Evolutionary conservation across 352 stramenopile genomes (phyloP).

Genomic region (Peronospora destructor): DNA sequence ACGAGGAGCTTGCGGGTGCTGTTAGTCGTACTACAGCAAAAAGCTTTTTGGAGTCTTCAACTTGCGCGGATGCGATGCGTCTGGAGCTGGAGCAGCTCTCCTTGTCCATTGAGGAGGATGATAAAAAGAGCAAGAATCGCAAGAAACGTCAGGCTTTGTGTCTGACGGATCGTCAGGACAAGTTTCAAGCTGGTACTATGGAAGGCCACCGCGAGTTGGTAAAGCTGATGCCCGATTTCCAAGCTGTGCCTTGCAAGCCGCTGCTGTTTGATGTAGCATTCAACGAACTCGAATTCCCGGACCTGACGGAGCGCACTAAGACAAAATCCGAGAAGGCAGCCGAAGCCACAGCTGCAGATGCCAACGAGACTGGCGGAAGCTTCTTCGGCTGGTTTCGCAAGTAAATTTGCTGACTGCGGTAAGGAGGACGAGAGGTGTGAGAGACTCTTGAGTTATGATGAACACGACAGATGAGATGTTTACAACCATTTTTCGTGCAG

Average conservation of each 20-base stretch:
- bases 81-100: conserved; percentile 62
- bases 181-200: conserved; percentile 32
- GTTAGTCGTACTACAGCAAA: conserved; percentile 64
- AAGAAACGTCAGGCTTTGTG: conserved; percentile 33
- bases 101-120: conserved; percentile 35
- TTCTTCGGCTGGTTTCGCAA: conserved; percentile 84
- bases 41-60: conserved; percentile 60
- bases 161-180: conserved; percentile 33
- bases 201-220: conserved; percentile 60
- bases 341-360: conserved; percentile 32
- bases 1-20: conserved; percentile 54
- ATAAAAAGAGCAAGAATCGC: conserved; percentile 52
- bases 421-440: conserved; percentile 12
- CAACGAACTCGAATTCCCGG: conserved; percentile 73
- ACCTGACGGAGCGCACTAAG: conserved; percentile 70
- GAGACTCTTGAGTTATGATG: conserved; percentile 5
- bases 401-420: conserved; percentile 20
- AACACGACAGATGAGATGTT: conserved; percentile 4
- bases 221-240: conserved; percentile 55
- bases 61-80: conserved; percentile 46
- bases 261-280: conserved; percentile 80
- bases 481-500: conserved; percentile 17
- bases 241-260: conserved; percentile 63
- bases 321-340: conserved; percentile 64
- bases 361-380: conserved; percentile 26